Percentiles rank a stretch among this genome's conserved stretches.
phyloP scores from a whole-genome alignment of 2,329 filamentous ascomycete genomes.

The Ophiostoma sp. region DNA sequence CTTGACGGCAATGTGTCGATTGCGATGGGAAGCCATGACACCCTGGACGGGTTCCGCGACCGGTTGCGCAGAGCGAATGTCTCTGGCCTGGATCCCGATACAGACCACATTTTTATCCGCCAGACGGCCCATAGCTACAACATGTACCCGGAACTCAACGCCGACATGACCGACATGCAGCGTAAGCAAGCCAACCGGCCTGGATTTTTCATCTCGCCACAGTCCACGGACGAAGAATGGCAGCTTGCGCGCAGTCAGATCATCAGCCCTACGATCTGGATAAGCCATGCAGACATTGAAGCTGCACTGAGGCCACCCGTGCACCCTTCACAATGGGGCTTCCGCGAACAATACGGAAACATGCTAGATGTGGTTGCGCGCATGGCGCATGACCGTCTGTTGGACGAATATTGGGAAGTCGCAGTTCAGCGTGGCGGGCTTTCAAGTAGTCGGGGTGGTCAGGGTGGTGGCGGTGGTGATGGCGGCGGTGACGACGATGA shows the following conservation, averaged over 20 bases:
- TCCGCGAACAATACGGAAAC: not conserved
- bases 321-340: not conserved
- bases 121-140: not conserved
- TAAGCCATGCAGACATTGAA: not conserved
- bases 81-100: not conserved
- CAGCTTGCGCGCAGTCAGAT: not conserved
- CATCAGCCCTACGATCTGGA: conserved; percentile 12
- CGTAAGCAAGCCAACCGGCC: conserved; percentile 6
- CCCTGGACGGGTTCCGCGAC: not conserved
- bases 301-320: not conserved
- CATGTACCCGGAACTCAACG: not conserved
- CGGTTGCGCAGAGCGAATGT: not conserved
- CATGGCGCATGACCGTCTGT: too few species aligned
- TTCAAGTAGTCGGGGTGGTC: too few species aligned
- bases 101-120: conserved; percentile 10
- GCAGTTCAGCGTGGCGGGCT: too few species aligned
- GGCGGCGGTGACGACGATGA: not conserved
- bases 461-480: not conserved
- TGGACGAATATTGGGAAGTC: too few species aligned
- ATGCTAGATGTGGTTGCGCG: not conserved
- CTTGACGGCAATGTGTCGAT: not conserved
- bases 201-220: conserved; percentile 15
- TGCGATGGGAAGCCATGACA: not conserved
- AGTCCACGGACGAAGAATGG: conserved; percentile 17
- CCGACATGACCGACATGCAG: not conserved